A percentile compares a stretch with the other conserved stretches of the same genome.
Conservation (phyloP, 1,284 basidiomycete species). For the Chiua sp. region DNA sequence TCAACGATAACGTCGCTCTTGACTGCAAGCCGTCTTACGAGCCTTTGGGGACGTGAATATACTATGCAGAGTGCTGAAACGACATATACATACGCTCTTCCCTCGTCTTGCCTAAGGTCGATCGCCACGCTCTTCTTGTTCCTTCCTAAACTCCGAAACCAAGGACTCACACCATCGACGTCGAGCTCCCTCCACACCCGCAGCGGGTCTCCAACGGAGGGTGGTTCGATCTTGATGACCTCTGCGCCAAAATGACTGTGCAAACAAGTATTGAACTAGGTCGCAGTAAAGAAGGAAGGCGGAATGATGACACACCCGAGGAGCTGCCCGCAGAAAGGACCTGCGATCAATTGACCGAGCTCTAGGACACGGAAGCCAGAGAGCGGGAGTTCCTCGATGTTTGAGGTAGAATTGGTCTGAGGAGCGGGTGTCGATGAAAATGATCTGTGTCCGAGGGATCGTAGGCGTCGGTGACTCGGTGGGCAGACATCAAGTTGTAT, state of each 20-base stretch:
- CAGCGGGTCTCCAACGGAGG: constrained; percentile 65
- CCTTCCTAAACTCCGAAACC: constrained; percentile 71
- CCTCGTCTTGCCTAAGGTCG: constrained; percentile 63
- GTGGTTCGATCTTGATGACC: constrained; percentile 72
- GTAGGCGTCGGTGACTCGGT: too few species aligned
- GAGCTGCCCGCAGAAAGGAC: constrained; percentile 73
- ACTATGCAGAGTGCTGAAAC: background rate
- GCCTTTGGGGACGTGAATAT: constrained; percentile 39
- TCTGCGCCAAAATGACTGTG: constrained; percentile 72
- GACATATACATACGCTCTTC: constrained; percentile 54
- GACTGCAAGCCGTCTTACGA: constrained; percentile 64
- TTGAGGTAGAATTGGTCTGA: background rate
- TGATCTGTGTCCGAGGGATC: background rate
- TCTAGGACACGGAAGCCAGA: constrained; percentile 69
- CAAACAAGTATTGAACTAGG: background rate
- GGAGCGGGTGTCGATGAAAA: constrained; percentile 13
- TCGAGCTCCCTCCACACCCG: constrained; percentile 75
- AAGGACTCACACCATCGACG: constrained; percentile 69
- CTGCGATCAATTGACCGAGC: constrained; percentile 71
- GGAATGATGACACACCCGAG: constrained; percentile 50
- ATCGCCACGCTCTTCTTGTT: constrained; percentile 78
- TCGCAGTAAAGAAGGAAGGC: background rate
- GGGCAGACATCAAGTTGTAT: background rate
- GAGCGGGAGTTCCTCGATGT: constrained; percentile 47
- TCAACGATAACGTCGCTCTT: constrained; percentile 69